Evolutionary conservation across 192 early-diverging fungal genomes (phyloP), one percentile per base, ranked within the genome.

Genomic region (Phlyctochytrium planicorne): DNA sequence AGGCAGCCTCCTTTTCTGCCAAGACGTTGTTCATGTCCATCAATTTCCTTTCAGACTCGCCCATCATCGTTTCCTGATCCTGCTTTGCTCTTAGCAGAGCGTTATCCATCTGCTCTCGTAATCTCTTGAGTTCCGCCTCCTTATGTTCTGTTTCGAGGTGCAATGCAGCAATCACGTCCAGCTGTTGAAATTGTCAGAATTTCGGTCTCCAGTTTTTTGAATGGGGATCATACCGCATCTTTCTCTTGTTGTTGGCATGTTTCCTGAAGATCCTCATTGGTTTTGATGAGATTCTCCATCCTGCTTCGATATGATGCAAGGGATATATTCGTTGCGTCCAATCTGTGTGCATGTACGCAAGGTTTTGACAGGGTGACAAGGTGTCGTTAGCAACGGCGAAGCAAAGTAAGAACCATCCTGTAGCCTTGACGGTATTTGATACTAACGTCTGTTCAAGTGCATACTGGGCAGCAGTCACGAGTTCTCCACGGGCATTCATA

Each of bases 121-220:
- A 69, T 6, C 67, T 68, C 63, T 76, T 74, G 59, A 83, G 78
- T 62, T 80, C 53, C 10, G 30, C 29, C 27, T 87, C 84, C 59
- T 82, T 86, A 59, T 71, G 62, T 23, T 88, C 84, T 27, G 72
- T 71, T 47, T 85, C 84, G 31, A 74, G 59, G 63, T 87, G 84
- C 25, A 88, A 64, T 2, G 86, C 82, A 0, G 84, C 78, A 52
- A 88, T 88, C 17, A 88, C 82, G 34, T 86, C 84, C n/a, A 87
- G 63, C 86, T 87, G 59, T 12, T 47, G 23, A 16, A 71, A 6
- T 40, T 20, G 35, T 30, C 40, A 23, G 34, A 36, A 25, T 50
- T 12, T 64, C 17, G 52, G 40, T 34, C 12, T 34, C n/a, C 60
- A 34, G 30, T 16, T 33, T 10, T 59, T 29, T 1, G n/a, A 29